These are phyloP conservation scores for Ophiostoma sp. DNA, from an alignment of 2,329 filamentous ascomycete genomes.

Conservation along the genomic window DNA sequence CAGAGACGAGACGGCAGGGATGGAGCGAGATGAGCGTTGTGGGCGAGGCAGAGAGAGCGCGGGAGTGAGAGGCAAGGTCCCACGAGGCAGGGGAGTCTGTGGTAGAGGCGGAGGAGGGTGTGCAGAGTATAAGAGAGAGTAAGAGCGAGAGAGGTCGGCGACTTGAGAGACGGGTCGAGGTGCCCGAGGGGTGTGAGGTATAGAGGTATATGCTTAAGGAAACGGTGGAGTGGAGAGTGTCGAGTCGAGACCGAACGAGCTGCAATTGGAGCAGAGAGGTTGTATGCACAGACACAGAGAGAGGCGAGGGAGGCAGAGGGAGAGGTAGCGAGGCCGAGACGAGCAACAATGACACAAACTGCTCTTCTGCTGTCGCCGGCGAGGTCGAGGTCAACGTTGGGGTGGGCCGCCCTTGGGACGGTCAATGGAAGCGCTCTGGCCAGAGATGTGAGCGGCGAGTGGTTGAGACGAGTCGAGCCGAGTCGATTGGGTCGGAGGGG, in stretches of 20 bases:
- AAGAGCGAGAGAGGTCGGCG: not conserved
- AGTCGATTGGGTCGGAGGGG: not conserved
- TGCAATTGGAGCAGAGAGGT: not conserved
- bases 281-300: too few relatives aligned
- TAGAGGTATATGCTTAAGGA: not conserved
- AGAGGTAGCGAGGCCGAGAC: too few relatives aligned
- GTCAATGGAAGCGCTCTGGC: conserved; percentile 7
- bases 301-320: too few relatives aligned
- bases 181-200: not conserved
- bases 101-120: not conserved
- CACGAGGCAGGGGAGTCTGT: not conserved
- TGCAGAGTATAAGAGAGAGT: not conserved
- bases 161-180: not conserved
- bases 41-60: not conserved
- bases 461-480: not conserved
- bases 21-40: conserved; percentile 8
- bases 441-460: not conserved
- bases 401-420: conserved; percentile 8
- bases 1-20: conserved; percentile 5
- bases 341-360: not conserved
- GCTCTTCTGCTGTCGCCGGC: not conserved
- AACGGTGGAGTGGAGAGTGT: conserved; percentile 11
- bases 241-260: not conserved
- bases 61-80: too few relatives aligned
- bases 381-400: conserved; percentile 3